phyloP scores from a whole-genome alignment of 2,329 filamentous ascomycete genomes.

The Claviceps pusilla region DNA sequence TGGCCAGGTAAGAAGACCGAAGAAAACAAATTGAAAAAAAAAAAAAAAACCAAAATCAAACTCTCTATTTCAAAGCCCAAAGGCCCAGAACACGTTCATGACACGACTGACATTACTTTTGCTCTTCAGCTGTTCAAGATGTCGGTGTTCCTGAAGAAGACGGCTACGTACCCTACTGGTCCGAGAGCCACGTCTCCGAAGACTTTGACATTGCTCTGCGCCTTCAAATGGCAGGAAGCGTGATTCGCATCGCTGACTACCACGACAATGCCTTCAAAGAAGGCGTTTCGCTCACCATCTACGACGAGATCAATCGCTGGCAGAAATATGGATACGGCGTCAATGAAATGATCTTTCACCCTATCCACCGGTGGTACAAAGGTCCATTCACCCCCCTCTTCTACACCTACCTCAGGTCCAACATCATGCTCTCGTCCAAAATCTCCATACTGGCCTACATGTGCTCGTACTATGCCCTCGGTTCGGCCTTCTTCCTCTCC shows the following conservation, averaged over 20 bases:
- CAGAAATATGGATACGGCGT: slow-evolving; percentile 61
- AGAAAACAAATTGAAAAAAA: not conserved
- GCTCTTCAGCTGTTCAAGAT: slow-evolving; percentile 18
- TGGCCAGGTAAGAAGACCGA: slow-evolving; percentile 30
- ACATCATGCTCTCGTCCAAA: slow-evolving; percentile 51
- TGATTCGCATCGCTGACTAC: slow-evolving; percentile 54
- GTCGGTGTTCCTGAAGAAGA: slow-evolving; percentile 17
- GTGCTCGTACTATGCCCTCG: slow-evolving; percentile 58
- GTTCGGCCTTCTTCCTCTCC: slow-evolving; percentile 50
- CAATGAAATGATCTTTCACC: slow-evolving; percentile 57
- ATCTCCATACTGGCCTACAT: slow-evolving; percentile 58
- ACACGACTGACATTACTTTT: not conserved
- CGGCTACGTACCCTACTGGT: slow-evolving; percentile 55
- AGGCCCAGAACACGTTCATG: too few relatives aligned
- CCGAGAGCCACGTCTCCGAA: slow-evolving; percentile 60
- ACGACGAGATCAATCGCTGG: slow-evolving; percentile 58
- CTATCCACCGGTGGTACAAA: slow-evolving; percentile 45
- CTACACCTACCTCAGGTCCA: slow-evolving; percentile 41
- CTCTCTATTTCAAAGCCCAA: too few relatives aligned
- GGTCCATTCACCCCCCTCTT: slow-evolving; percentile 55
- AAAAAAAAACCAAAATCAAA: not conserved
- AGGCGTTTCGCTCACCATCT: slow-evolving; percentile 57
- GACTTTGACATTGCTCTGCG: slow-evolving; percentile 65
- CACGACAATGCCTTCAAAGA: slow-evolving; percentile 57
- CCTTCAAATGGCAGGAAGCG: slow-evolving; percentile 52